Evolutionary conservation across 306 rosid genomes (phyloP).

Genomic region (Trichosanthes truncata): DNA sequence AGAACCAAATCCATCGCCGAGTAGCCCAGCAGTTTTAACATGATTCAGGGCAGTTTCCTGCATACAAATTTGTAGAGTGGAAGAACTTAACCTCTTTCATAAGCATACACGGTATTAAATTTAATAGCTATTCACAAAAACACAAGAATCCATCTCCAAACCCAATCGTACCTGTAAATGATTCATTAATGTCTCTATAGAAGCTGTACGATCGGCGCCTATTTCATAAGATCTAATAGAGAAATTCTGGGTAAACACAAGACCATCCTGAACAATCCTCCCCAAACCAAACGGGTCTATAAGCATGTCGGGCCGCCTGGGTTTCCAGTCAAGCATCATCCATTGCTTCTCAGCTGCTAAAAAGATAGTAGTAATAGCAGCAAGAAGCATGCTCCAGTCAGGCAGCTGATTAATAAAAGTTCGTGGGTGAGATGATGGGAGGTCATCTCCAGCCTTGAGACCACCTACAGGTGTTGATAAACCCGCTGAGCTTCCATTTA

Average conservation of each 20-base stretch:
- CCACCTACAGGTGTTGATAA: slow-evolving; percentile 35
- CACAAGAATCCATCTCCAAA: neutral
- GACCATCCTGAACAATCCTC: slow-evolving; percentile 90
- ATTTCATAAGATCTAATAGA: slow-evolving; percentile 96
- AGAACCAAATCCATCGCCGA: slow-evolving; percentile 95
- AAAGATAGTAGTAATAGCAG: slow-evolving; percentile 92
- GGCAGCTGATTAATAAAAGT: slow-evolving; percentile 94
- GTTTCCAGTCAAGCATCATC: slow-evolving; percentile 99
- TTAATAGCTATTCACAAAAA: neutral
- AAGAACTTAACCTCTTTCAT: neutral
- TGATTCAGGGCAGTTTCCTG: slow-evolving; percentile 99
- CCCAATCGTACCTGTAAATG: slow-evolving; percentile 67
- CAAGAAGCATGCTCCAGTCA: slow-evolving; percentile 99
- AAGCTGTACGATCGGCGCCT: slow-evolving; percentile 98
- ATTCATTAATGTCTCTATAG: slow-evolving; percentile 94
- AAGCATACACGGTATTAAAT: neutral
- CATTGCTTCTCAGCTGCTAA: slow-evolving; percentile 99
- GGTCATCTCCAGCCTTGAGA: slow-evolving; percentile 47
- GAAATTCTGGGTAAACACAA: slow-evolving; percentile 85
- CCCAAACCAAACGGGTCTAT: slow-evolving; percentile 90
- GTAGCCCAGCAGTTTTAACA: slow-evolving; percentile 78
- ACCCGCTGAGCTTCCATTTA: slow-evolving; percentile 61
- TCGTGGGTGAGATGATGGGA: slow-evolving; percentile 55
- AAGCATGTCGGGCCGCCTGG: slow-evolving; percentile 85
- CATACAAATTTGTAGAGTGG: slow-evolving; percentile 8